Evolutionary conservation across 768 basidiomycete species (phyloP), one percentile per base, ranked within the genome.

Genomic region (Tylopilus subfusipes): DNA sequence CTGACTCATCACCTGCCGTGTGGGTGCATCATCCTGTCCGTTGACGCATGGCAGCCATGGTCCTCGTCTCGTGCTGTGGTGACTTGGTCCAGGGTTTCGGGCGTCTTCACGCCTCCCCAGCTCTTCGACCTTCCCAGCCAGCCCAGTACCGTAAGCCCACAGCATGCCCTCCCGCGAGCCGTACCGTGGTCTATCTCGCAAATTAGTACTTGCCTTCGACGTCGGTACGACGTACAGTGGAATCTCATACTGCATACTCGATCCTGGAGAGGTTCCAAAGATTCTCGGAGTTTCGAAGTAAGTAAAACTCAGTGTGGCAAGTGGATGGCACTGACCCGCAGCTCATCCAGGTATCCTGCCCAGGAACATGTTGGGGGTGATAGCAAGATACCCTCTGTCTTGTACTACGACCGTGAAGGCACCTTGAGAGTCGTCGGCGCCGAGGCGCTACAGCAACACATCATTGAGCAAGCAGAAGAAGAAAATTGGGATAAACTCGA

Each of bases 381-480:
- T 50, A 74, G 72, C 24, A 82, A 80, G 54, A 77, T 82, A 36
- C 80, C 77, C 0, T 76, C 78, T 1, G 66, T 79, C 31, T 52
- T 82, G 11, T 78, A 76, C 52, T 82, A 82, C 55, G 78, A 79
- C 54, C 52, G 60, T 13, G 54, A 68, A 24, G 79, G 77, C 2
- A 25, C 39, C 0, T 65, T 75, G 3, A 70, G 62, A 38, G 80
- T 78, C 0, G 64, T 74, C 7, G 80, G 80, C 0, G 78, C 77
- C 0, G 78, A 79, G 33, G 48, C 42, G 5, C 18, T 43, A 9
- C 48, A 49, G 42, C 47, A 49, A 11, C 47, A 54, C 11, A 43
- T 54, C 24, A 22, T 54, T 2, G 47, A 54, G 2, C 40, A 54
- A 33, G 53, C 53, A 12, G 47, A 54, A 18, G 47, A 54, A 13